Evolutionary conservation across 768 basidiomycete genomes (phyloP).

Genomic region (Pulveroboletus sp.): DNA sequence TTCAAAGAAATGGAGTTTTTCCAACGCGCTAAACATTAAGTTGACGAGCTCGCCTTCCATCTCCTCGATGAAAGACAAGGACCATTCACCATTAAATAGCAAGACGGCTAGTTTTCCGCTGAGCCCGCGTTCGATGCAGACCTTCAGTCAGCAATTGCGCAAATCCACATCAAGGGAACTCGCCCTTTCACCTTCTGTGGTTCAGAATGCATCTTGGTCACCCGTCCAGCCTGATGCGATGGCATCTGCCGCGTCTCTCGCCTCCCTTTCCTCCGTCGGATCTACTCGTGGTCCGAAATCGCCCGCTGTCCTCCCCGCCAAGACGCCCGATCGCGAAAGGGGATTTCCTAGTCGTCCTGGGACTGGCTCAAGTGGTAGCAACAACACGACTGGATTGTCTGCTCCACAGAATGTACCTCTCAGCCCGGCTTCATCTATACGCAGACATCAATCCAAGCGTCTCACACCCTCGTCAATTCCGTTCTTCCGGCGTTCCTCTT

Average conservation of each 20-base stretch:
- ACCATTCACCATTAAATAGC: constrained; percentile 28
- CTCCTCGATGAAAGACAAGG: constrained; percentile 47
- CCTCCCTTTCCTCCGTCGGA: constrained; percentile 69
- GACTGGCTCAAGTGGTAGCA: constrained; percentile 74
- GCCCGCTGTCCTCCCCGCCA: constrained; percentile 38
- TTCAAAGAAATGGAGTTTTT: constrained; percentile 96
- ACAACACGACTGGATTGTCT: constrained; percentile 53
- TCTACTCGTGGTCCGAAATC: constrained; percentile 53
- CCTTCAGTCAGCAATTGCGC: constrained; percentile 59
- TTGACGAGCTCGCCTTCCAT: constrained; percentile 62
- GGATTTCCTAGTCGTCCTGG: constrained; percentile 59
- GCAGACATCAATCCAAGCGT: constrained; percentile 65
- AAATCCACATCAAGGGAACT: constrained; percentile 70
- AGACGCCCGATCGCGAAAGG: constrained; percentile 58
- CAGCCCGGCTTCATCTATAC: constrained; percentile 67
- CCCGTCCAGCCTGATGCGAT: constrained; percentile 71
- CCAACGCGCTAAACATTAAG: constrained; percentile 76
- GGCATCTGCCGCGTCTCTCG: constrained; percentile 71
- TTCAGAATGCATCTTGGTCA: constrained; percentile 54
- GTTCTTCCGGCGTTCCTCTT: constrained; percentile 89
- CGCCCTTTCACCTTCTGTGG: constrained; percentile 39
- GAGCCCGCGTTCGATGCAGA: constrained; percentile 61
- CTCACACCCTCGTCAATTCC: constrained; percentile 91
- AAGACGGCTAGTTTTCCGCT: constrained; percentile 54
- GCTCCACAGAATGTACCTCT: constrained; percentile 57